Evolutionary conservation across 805 yeast genomes (phyloP).

Genomic region (Starmerella ratchasimensis): DNA sequence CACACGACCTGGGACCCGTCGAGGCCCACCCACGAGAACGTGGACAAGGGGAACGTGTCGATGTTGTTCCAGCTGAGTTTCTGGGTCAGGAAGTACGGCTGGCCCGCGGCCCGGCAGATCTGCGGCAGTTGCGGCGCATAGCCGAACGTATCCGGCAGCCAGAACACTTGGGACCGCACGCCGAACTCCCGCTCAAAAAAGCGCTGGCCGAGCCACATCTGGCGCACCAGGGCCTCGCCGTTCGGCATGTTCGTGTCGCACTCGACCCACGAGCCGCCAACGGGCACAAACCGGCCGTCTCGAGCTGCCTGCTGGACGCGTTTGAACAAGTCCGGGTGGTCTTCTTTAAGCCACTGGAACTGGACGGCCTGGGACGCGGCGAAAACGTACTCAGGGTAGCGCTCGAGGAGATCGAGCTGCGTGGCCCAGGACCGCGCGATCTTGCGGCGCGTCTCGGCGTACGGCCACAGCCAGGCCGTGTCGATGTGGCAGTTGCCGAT

Average conservation of each 20-base stretch:
- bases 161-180: conserved; percentile 54
- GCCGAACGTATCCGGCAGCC: conserved; percentile 98
- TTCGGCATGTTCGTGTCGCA: conserved; percentile 91
- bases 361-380: conserved; percentile 96
- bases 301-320: conserved; percentile 48
- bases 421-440: conserved; percentile 92
- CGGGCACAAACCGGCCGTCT: conserved; percentile 66
- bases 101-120: conserved; percentile 73
- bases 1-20: conserved; percentile 88
- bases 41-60: conserved; percentile 74
- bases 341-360: conserved; percentile 76
- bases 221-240: conserved; percentile 83
- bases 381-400: conserved; percentile 84
- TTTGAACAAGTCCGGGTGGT: conserved; percentile 68
- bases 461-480: conserved; percentile 99
- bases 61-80: conserved; percentile 94
- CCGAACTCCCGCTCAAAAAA: conserved; percentile 75
- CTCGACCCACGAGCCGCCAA: conserved; percentile 98
- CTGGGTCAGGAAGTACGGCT: conserved; percentile 77
- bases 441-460: conserved; percentile 87
- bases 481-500: conserved; percentile 95
- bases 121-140: conserved; percentile 93
- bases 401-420: conserved; percentile 69
- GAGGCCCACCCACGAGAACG: conserved; percentile 90
- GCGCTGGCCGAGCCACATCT: conserved; percentile 79